Evolutionary conservation across 306 rosid genomes (phyloP), one percentile per base, ranked within the genome.

Genomic region (Trifolium repens): DNA sequence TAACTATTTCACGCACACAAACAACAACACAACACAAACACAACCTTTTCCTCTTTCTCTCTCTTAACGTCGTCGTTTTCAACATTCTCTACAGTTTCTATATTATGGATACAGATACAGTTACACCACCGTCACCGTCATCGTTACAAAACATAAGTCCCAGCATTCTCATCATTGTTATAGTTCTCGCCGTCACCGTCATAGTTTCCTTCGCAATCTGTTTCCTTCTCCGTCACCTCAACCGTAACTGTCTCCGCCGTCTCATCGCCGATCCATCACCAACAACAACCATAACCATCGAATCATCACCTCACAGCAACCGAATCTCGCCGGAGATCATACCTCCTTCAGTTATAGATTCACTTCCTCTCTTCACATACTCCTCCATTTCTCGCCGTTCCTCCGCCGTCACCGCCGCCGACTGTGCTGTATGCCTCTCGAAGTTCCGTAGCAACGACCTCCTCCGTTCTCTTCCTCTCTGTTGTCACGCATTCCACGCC

Each of bases 381-480:
- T 85, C 97, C 55, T 47, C 94, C 9, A 57, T 91, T 52, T 76
- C 79, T 12, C 91, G 88, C 39, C 85, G 88, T 4, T 65, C 84
- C 11, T 7, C 85, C 12, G 1, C 81, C 15, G 39, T 24, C 14
- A 57, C 81, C 11, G 82, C 83, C 12, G 89, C 84, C 0, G 97
- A 91, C 76, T 91, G 97, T 52, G 96, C 98, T 1, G 96, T 85
- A 0, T 92, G 97, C 64, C 81, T 92, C 43, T 89, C 97, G 0
- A 89, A 90, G 67, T 92, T 92, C 67, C 88, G 79, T 74, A 63
- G 74, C 10, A 39, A 62, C 14, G 93, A 92, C 27, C 87, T 79
- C 69, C 90, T 92, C 76, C 92, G 93, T 3, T 84, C 88, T 0
- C 91, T 89, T 4, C 97, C 97, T 0, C 80, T 90, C 49, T 89